These are phyloP conservation scores for Cenchrus americanus DNA, from an alignment of 176 grass and related monocot genomes.

Conservation along the genomic window DNA sequence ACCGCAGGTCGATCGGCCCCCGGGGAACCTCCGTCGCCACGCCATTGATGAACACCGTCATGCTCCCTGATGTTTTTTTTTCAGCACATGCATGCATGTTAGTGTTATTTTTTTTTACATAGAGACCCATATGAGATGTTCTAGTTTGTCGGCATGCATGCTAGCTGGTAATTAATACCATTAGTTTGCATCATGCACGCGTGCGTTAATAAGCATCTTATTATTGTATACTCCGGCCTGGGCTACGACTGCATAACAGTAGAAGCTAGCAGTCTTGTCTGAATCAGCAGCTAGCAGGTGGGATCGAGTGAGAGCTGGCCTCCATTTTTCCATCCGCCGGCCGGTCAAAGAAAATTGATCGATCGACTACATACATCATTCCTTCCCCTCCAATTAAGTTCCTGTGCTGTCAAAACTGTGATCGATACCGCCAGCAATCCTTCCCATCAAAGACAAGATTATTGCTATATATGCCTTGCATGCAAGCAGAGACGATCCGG, in stretches of 20 bases:
- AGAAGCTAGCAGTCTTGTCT: constrained; percentile 13
- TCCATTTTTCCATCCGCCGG: background rate
- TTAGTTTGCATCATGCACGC: constrained; percentile 14
- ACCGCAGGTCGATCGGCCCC: constrained; percentile 75
- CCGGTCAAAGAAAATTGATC: background rate
- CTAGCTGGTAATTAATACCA: background rate
- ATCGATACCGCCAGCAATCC: background rate
- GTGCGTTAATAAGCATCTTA: background rate
- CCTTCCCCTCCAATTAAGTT: background rate
- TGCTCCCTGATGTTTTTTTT: constrained; percentile 37
- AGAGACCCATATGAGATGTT: constrained; percentile 23
- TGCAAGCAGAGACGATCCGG: too few relatives aligned
- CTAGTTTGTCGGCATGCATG: background rate
- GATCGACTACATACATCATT: background rate
- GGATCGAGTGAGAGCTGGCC: background rate
- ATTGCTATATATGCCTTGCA: too few relatives aligned
- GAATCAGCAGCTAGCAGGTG: background rate
- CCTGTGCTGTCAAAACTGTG: background rate
- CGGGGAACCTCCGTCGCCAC: constrained; percentile 74
- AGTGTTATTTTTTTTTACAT: too few relatives aligned
- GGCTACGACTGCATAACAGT: background rate
- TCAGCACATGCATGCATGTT: constrained; percentile 17
- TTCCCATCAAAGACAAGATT: background rate
- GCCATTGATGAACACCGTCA: constrained; percentile 95
- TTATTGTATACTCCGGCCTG: background rate